Evolutionary conservation across 805 yeast species (phyloP).

Genomic region (Jamesozyma lodderae): DNA sequence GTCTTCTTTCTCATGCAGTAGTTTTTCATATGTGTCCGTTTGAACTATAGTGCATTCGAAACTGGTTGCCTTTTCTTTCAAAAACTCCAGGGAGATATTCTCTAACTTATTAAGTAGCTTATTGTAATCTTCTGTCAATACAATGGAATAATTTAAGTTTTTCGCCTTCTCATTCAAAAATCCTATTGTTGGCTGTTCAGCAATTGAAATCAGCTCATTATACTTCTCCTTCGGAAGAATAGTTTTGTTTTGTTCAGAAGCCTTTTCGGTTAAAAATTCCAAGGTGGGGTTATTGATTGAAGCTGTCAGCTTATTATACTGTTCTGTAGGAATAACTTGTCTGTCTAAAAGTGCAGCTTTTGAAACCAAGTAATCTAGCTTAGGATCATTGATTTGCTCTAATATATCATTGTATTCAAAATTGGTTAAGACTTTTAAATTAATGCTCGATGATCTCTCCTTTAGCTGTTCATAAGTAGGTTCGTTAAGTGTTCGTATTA

Average conservation of each 20-base stretch:
- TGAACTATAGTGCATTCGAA: conserved; percentile 20
- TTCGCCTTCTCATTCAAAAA: conserved; percentile 1
- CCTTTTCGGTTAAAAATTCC: conserved; percentile 12
- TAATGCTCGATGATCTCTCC: no score
- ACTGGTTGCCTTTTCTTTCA: conserved; percentile 19
- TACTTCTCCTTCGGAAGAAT: conserved; percentile 11
- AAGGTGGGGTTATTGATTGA: conserved; percentile 7
- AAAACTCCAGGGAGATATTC: conserved; percentile 11
- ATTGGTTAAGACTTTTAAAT: background rate
- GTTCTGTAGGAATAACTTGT: background rate
- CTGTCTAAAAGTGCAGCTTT: background rate
- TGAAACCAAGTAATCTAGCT: background rate
- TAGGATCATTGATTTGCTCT: background rate
- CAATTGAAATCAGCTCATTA: conserved; percentile 4
- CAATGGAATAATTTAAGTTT: background rate
- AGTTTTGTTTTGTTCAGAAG: conserved; percentile 11
- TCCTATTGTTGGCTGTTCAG: conserved; percentile 7
- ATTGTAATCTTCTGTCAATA: conserved; percentile 3
- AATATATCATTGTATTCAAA: background rate
- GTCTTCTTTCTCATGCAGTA: background rate
- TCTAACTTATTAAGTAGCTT: conserved; percentile 1
- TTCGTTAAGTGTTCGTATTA: background rate
- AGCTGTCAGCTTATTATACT: background rate
- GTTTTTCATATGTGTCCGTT: conserved; percentile 5
- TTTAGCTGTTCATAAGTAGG: background rate